Evolutionary conservation across 108 stramenopile species (phyloP).

Genomic region (Cyclotella cryptica): DNA sequence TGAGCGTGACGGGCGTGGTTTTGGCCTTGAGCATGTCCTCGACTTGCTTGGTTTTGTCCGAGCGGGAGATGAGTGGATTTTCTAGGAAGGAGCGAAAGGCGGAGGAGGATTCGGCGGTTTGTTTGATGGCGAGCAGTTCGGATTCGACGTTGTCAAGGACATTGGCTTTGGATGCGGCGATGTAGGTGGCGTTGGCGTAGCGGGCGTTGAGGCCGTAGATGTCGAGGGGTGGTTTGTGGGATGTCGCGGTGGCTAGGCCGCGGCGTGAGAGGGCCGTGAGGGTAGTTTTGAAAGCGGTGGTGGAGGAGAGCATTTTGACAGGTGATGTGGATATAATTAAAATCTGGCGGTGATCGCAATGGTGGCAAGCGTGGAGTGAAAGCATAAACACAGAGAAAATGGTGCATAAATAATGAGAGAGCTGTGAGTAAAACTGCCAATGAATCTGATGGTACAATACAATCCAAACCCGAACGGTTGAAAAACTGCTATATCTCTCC

Average conservation of each 20-base stretch:
- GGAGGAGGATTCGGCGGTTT: constrained; percentile 61
- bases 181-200: constrained; percentile 96
- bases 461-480: no score
- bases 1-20: constrained; percentile 75
- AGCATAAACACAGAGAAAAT: no score
- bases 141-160: constrained; percentile 86
- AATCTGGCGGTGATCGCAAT: no score
- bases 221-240: constrained; percentile 87
- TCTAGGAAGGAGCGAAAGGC: constrained; percentile 81
- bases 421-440: no score
- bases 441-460: no score
- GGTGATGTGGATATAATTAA: no score
- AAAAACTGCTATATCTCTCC: no score
- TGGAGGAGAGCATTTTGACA: constrained; percentile 2
- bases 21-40: constrained; percentile 70
- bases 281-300: constrained; percentile 7
- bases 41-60: constrained; percentile 73
- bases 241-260: constrained; percentile 28
- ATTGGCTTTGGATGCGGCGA: constrained; percentile 87
- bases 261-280: constrained; percentile 19
- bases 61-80: constrained; percentile 90
- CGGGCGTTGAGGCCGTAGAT: constrained; percentile 93
- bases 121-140: constrained; percentile 83
- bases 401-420: no score
- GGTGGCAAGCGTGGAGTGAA: no score